Evolutionary conservation across 768 basidiomycete species (phyloP).

Genomic region (Hemileccinum rubropunctum): DNA sequence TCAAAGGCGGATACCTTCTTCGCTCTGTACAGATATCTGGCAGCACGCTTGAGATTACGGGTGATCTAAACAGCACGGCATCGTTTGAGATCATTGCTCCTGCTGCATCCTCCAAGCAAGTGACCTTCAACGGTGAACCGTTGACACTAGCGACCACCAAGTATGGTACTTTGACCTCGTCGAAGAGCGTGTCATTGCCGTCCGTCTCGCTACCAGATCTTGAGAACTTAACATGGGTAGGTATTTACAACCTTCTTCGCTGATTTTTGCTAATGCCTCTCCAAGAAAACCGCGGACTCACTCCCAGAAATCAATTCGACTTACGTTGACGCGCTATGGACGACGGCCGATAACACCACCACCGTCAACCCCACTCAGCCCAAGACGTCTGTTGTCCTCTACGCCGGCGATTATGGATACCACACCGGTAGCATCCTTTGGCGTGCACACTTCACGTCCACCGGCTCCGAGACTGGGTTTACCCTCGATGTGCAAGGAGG

Average conservation of each 20-base stretch:
- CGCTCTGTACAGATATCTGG: constrained; percentile 37
- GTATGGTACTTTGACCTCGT: constrained; percentile 40
- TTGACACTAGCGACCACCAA: constrained; percentile 35
- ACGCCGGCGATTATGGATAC: constrained; percentile 48
- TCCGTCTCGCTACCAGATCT: constrained; percentile 19
- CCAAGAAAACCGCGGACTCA: constrained; percentile 24
- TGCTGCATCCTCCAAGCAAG: constrained; percentile 33
- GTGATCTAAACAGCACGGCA: constrained; percentile 44
- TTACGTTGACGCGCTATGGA: constrained; percentile 45
- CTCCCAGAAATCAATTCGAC: constrained; percentile 36
- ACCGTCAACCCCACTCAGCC: constrained; percentile 41
- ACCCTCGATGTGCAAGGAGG: constrained; percentile 42
- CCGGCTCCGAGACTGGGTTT: constrained; percentile 45
- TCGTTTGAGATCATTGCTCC: constrained; percentile 49
- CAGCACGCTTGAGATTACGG: constrained; percentile 39
- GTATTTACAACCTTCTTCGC: background rate
- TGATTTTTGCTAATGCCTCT: constrained; percentile 1
- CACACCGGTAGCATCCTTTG: constrained; percentile 53
- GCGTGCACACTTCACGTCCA: constrained; percentile 49
- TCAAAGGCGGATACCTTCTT: constrained; percentile 49
- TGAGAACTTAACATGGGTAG: constrained; percentile 18
- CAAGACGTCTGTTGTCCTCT: constrained; percentile 42
- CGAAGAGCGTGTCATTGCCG: constrained; percentile 12
- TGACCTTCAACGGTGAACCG: constrained; percentile 43
- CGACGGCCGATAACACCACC: constrained; percentile 38